These are phyloP conservation scores for Coccomyxa sp. DNA, from an alignment of 139 green algal species.

Conservation along the genomic window DNA sequence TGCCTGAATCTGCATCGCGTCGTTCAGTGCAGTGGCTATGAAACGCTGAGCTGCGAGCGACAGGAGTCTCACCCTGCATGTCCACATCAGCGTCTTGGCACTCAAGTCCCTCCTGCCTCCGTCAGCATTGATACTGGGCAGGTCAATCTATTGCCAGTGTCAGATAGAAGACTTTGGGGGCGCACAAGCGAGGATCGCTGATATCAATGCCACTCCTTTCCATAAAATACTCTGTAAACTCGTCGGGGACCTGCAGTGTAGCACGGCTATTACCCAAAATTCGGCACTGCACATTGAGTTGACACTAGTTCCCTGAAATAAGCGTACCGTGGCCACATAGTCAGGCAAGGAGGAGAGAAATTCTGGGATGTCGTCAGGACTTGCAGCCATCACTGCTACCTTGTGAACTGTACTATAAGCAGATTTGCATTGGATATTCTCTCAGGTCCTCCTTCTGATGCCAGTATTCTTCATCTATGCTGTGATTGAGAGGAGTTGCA, in stretches of 20 bases:
- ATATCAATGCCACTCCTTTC: slow-evolving; percentile 24
- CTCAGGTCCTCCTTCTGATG: too few species aligned
- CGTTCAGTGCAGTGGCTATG: slow-evolving; percentile 25
- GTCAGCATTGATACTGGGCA: not conserved
- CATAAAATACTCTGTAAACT: slow-evolving; percentile 39
- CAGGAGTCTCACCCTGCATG: slow-evolving; percentile 34
- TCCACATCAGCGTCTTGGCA: not conserved
- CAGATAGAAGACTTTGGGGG: not conserved
- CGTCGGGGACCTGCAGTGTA: slow-evolving; percentile 39
- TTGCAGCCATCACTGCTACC: not conserved
- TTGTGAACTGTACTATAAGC: too few species aligned
- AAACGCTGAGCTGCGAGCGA: slow-evolving; percentile 50
- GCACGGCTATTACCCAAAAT: not conserved
- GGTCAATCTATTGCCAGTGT: not conserved
- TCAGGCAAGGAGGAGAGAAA: slow-evolving; percentile 7
- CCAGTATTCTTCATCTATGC: too few species aligned
- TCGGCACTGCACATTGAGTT: slow-evolving; percentile 4
- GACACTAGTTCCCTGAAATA: slow-evolving; percentile 1
- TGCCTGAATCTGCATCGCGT: slow-evolving; percentile 30
- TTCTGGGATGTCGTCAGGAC: not conserved
- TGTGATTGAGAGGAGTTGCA: too few species aligned
- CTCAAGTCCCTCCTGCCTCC: not conserved
- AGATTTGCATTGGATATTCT: too few species aligned
- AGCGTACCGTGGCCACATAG: not conserved
- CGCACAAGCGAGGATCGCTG: slow-evolving; percentile 32